phyloP scores from a whole-genome alignment of 2,329 filamentous ascomycete genomes.

The Graphiopsis chlorocephala region DNA sequence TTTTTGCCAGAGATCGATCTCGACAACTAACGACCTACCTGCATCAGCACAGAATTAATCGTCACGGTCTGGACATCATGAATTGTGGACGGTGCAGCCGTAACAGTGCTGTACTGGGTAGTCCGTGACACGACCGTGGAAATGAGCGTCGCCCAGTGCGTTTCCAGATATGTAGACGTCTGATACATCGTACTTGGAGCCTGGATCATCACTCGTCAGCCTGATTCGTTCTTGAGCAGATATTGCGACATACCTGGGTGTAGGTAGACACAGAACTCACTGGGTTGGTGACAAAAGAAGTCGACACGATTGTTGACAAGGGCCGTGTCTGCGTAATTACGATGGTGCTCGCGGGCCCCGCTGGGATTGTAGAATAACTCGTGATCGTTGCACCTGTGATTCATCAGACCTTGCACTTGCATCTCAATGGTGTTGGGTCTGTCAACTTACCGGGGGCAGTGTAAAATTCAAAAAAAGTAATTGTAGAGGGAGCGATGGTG shows the following conservation, averaged over 20 bases:
- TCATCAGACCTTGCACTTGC: neutral
- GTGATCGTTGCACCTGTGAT: neutral
- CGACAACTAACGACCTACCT: neutral
- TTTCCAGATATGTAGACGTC: neutral
- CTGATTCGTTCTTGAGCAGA: neutral
- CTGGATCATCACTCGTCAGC: neutral
- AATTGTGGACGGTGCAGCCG: neutral
- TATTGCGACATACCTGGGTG: neutral
- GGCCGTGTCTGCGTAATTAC: neutral
- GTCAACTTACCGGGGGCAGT: constrained; percentile 3
- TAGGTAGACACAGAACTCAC: constrained; percentile 9
- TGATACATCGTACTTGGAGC: constrained; percentile 4
- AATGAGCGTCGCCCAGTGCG: constrained; percentile 1
- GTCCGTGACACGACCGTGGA: neutral
- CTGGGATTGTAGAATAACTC: constrained; percentile 2
- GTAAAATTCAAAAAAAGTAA: neutral
- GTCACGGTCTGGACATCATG: neutral
- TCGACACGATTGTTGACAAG: neutral
- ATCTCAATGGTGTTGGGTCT: neutral
- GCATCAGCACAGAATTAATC: neutral
- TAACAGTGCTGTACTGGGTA: neutral
- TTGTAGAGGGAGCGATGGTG: neutral
- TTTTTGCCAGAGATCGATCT: neutral
- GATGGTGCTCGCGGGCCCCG: neutral
- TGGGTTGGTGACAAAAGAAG: neutral